Percentiles rank a stretch among this genome's conserved stretches.
Conservation (phyloP, 768 basidiomycete species). For the Agrocybe praecox region DNA sequence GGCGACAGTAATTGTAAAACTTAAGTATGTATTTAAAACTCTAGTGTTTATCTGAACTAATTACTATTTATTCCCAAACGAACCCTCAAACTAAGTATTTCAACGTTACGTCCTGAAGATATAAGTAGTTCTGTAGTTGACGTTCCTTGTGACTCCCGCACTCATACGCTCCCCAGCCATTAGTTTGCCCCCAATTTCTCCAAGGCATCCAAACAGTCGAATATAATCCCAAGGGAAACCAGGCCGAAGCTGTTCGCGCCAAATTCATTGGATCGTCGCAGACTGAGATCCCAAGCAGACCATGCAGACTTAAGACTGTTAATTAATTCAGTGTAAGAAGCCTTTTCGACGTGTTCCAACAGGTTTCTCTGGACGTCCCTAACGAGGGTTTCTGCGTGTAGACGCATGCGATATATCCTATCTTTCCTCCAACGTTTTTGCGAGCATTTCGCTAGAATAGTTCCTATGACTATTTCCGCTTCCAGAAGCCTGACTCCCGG, state of each 20-base stretch:
- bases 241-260: conserved; percentile 71
- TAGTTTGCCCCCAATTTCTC: background rate
- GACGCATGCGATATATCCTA: conserved; percentile 62
- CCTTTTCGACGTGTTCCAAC: conserved; percentile 25
- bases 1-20: too few species aligned
- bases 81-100: too few species aligned
- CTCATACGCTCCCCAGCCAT: too few species aligned
- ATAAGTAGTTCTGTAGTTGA: too few species aligned
- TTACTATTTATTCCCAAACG: too few species aligned
- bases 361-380: conserved; percentile 47
- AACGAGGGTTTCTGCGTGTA: conserved; percentile 56
- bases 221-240: conserved; percentile 58
- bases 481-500: conserved; percentile 62
- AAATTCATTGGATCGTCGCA: conserved; percentile 39
- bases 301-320: conserved; percentile 55
- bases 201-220: conserved; percentile 56
- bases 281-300: conserved; percentile 65
- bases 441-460: conserved; percentile 71
- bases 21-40: too few species aligned
- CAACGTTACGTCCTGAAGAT: too few species aligned
- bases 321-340: conserved; percentile 30
- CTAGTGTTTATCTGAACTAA: too few species aligned
- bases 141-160: too few species aligned
- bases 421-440: conserved; percentile 62
- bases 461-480: conserved; percentile 75